Evolutionary conservation across 768 basidiomycete genomes (phyloP), one percentile per base, ranked within the genome.

Genomic region (Boletus sp.): DNA sequence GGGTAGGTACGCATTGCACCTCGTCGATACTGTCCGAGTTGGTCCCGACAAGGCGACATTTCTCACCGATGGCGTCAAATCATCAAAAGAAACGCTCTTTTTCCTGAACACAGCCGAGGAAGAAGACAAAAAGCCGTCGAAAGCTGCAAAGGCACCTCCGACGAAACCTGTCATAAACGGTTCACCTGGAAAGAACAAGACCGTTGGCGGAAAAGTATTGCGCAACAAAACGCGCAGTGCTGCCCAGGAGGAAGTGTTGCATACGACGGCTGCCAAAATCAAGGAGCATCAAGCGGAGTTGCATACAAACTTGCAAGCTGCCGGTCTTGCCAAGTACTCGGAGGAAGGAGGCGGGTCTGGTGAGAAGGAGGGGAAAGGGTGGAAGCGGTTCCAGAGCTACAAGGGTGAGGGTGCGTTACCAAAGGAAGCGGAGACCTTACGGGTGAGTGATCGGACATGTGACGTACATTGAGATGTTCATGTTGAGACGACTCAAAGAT

Each of bases 311-410:
- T 72, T 94, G 41, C 93, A 97, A 64, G 70, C 78, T 2, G 87
- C 88, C 40, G 97, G 96, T 15, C 65, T 98, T 38, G 81, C 87
- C 55, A 87, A 83, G 65, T 97, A 84, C 68, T 88, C 90, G 1
- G 90, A 91, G 63, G 88, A 87, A 51, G 90, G 87, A 7, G 85
- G 81, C 33, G 90, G 83, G 0, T 75, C 76, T 21, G 81, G 81
- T 39, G 88, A 87, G 14, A 93, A 91, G 62, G 87, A 94, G 64
- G 92, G 91, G 35, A 98, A 98, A 70, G 83, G 85, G 14, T 95
- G 94, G 88, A 96, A 95, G 70, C 83, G 86, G 57, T 98, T 96
- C 76, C 93, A 93, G 74, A 96, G 93, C 63, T 99, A 98, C 73
- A 93, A 93, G 72, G 89, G 95, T 33, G 96, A 99, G 66, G 90